Evolutionary conservation across 306 rosid genomes (phyloP), one percentile per base, ranked within the genome.

Genomic region (Benincasa hispida): DNA sequence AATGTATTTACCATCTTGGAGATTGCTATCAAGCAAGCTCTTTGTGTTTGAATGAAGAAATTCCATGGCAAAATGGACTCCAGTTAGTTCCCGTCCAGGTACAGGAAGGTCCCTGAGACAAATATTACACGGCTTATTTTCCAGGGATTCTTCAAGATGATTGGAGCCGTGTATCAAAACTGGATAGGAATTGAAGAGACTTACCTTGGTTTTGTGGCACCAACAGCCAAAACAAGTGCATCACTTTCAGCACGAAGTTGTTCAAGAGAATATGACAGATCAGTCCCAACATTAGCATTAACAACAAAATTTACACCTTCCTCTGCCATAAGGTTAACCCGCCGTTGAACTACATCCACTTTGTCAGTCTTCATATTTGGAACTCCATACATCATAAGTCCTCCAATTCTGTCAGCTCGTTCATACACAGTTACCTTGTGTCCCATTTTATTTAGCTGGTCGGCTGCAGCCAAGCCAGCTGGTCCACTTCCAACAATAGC

Each of bases 321-420:
- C 79, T 82, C 87, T 0, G 92, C 87, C 99, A 95, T 90, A 47
- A 95, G 97, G 80, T 95, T 84, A 74, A 95, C 99, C 57, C 99
- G 84, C 35, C 98, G 86, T 81, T 89, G 98, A 79, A 95, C 99
- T 61, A 92, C 53, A 74, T 92, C 97, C 68, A 78, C 79, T 65
- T 88, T 88, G 86, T 86, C 85, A 80, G 99, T 55, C 81, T 95
- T 95, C 99, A 95, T 95, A 87, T 95, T 95, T 73, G 99, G 99
- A 77, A 95, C 98, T 69, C 99, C 99, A 79, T 95, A 95, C 97
- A 95, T 95, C 99, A 95, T 95, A 79, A 95, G 99, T 78, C 99
- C 99, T 79, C 91, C 91, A 74, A 88, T 82, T 68, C 89, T 80
- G 45, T 88, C 91, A 54, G 91, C 82, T 50, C 91, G 87, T 81